These are phyloP conservation scores for Jamesozyma gamospora DNA, from an alignment of 805 yeast genomes.

Conservation along the genomic window DNA sequence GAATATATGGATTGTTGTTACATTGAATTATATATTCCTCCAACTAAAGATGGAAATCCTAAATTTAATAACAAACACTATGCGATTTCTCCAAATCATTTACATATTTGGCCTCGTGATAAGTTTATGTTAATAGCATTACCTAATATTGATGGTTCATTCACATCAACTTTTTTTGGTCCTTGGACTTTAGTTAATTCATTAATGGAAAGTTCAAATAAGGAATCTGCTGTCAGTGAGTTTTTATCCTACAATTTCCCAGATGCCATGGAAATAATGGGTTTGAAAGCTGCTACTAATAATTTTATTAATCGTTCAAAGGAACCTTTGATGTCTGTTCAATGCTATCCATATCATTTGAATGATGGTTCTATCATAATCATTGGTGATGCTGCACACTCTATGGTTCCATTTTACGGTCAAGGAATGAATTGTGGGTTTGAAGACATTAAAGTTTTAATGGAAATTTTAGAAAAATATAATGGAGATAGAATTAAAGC, in stretches of 20 bases:
- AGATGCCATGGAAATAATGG: conserved; percentile 65
- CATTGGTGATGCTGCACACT: conserved; percentile 90
- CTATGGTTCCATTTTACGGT: conserved; percentile 97
- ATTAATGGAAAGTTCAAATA: conserved; percentile 22
- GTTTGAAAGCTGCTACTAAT: conserved; percentile 39
- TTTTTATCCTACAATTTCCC: conserved; percentile 59
- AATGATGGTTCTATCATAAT: conserved; percentile 49
- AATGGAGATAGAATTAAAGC: conserved; percentile 37
- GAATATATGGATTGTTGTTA: conserved; percentile 79
- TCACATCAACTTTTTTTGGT: conserved; percentile 82
- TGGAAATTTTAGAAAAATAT: conserved; percentile 37
- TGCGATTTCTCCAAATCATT: conserved; percentile 57
- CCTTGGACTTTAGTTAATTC: conserved; percentile 61
- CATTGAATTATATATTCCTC: conserved; percentile 68
- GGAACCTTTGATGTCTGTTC: conserved; percentile 68
- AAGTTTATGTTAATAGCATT: conserved; percentile 83
- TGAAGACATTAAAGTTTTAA: conserved; percentile 70
- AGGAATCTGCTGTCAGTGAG: conserved; percentile 34
- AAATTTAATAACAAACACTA: conserved; percentile 30
- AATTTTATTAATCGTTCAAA: conserved; percentile 55
- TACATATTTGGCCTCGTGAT: conserved; percentile 90
- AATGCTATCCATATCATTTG: conserved; percentile 59
- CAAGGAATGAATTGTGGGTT: conserved; percentile 96
- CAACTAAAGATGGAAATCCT: conserved; percentile 30
- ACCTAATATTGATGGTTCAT: conserved; percentile 76